Percentiles rank a stretch among this genome's conserved stretches.
These are phyloP conservation scores for Suillus luteus DNA, from an alignment of 768 basidiomycete species.

Conservation along the genomic window DNA sequence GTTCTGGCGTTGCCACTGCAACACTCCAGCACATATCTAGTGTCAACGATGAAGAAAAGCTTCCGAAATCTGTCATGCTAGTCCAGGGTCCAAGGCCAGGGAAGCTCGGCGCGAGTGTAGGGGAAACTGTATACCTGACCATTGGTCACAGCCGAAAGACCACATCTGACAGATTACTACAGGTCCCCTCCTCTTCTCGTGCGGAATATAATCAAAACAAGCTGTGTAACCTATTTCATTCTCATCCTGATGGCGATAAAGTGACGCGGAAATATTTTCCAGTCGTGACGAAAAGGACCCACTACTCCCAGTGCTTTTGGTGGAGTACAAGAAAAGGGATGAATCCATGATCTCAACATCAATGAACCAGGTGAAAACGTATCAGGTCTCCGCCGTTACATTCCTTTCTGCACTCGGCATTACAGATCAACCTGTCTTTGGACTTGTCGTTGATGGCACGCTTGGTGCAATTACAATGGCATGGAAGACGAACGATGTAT, in stretches of 20 bases:
- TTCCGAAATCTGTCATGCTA: neutral
- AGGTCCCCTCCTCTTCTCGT: neutral
- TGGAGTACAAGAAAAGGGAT: neutral
- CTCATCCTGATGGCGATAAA: neutral
- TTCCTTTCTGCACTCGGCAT: neutral
- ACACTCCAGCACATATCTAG: neutral
- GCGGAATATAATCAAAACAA: neutral
- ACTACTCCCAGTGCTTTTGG: neutral
- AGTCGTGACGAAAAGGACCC: neutral
- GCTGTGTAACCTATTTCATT: neutral
- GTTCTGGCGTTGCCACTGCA: no score
- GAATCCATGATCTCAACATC: neutral
- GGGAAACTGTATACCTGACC: no score
- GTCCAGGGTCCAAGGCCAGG: neutral
- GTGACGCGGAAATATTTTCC: neutral
- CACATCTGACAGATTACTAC: neutral
- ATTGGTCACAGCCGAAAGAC: no score
- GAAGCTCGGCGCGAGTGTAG: neutral
- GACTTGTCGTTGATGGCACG: neutral
- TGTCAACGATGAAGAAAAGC: neutral
- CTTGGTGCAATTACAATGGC: neutral
- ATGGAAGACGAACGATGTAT: neutral
- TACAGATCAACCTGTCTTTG: conserved; percentile 6
- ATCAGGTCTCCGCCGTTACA: neutral
- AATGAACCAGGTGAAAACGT: neutral